Base-by-base conservation (phyloP, 805 yeast genomes). In the Saccharomyces kudriavzevii region DNA sequence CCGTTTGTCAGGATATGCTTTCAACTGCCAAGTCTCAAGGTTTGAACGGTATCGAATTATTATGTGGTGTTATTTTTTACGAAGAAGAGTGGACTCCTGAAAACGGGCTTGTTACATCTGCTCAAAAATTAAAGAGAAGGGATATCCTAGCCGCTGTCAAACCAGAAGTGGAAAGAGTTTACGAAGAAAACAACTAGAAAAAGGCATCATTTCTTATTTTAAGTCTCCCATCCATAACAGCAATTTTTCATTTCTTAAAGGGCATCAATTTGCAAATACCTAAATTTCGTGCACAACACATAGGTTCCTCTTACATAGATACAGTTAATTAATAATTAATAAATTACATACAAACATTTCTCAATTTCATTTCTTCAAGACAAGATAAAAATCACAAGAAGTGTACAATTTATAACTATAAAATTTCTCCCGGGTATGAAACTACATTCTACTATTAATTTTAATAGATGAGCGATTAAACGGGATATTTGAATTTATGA, bases 1-100 rank as follows among this genome's bases (percentile, higher is more conserved):
- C 78, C 3, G 81, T 89, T 40, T 74, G 76, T 50, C 76, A 83
- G 59, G 74, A 83, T 13, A 71, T 94, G 58, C 65, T 87, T 51
- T 78, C 79, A 25, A 88, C 97, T 10, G 99, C 90, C 63, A 85
- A 81, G 70, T 60, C 79, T 26, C 91, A 85, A 68, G 96, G 96
- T 14, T 79, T 94, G 61, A 75, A 72, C 49, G 96, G 96, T 54
- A 91, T 89, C 60, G 98, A 94, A 73, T 76, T 92, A 58, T 68
- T 94, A 55, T 82, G 82, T 59, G 96, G 92, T 61, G 78, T 87
- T 56, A 89, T 86, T 14, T 69, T 94, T 54, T 78, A 83, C 53
- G 94, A 88, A 61, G 92, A 84, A 50, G 99, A 94, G 75, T 94
- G 99, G 98, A 94, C 98, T 46, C 98, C 99, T 40, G 92, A 89